Evolutionary conservation across 805 yeast species (phyloP), one percentile per base, ranked within the genome.

Genomic region (Jamesozyma hellenica): DNA sequence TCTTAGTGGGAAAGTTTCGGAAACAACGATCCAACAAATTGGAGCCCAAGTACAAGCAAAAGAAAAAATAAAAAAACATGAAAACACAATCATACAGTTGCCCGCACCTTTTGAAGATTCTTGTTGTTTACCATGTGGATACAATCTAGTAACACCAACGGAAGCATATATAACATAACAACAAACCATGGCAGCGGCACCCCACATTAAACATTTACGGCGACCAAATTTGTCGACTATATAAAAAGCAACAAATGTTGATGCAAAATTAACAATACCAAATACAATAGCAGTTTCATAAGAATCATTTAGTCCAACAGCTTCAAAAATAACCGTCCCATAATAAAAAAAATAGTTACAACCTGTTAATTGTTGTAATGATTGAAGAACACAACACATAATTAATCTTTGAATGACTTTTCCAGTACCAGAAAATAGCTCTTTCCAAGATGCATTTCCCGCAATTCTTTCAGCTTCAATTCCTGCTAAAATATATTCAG

Each of bases 41-140:
- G 83, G 82, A 48, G 82, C 85, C 85, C 85, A 79, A 19, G 84
- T 74, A 35, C 77, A 70, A 23, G 84, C 84, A 53, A 32, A 32
- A 19, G 26, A 32, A 15, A 32, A 32, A 18, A 32, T 32, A 15
- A 18, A 32, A 15, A 32, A 19, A 32, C 34, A 32, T 8, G 34
- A 9, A 18, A 32, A 32, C n/a, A 32, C 34, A 32, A 32, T 32
- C 34, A 32, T 19, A n/a, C n/a, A n/a, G n/a, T n/a, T n/a, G n/a
- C n/a, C n/a, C n/a, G n/a, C n/a, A n/a, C n/a, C n/a, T n/a, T 30
- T 30, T 5, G 32, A 30, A 16, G 34, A 18, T 4, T n/a, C 34
- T 12, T 32, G 17, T 16, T n/a, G 21, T 4, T 32, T 17, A 19
- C 25, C 25, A 18, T 32, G 14, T 18, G 34, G 34, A 11, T 14